Conservation (phyloP, 805 yeast species). For the Wilhelminamyces savonicus region DNA sequence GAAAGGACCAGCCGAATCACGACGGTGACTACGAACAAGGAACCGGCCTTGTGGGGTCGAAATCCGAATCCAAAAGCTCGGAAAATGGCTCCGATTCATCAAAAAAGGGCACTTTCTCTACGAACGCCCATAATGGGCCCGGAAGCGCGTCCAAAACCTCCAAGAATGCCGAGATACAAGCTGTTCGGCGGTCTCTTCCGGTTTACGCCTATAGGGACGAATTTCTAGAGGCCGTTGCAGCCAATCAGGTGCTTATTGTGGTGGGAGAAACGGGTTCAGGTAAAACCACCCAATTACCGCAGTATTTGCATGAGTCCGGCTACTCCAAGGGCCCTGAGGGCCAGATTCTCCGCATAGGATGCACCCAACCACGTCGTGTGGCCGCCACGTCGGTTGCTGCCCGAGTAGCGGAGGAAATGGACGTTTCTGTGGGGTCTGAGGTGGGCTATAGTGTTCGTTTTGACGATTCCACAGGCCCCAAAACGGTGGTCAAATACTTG, state of each 20-base stretch:
- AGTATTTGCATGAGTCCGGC: slow-evolving; percentile 78
- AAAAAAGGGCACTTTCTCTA: too few relatives aligned
- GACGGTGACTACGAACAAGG: too few relatives aligned
- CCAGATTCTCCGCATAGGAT: slow-evolving; percentile 50
- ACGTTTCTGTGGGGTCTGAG: slow-evolving; percentile 68
- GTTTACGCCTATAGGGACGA: slow-evolving; percentile 60
- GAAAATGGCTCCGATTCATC: too few relatives aligned
- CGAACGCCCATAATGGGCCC: too few relatives aligned
- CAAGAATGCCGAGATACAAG: slow-evolving; percentile 24
- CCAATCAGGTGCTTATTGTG: slow-evolving; percentile 64
- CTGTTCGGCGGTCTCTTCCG: slow-evolving; percentile 64
- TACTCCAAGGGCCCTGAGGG: slow-evolving; percentile 38
- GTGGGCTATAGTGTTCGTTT: slow-evolving; percentile 90
- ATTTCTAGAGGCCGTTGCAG: slow-evolving; percentile 51
- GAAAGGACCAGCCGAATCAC: background rate
- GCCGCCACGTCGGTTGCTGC: slow-evolving; percentile 91
- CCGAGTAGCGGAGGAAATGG: slow-evolving; percentile 88
- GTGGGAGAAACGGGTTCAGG: slow-evolving; percentile 94
- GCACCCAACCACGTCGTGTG: slow-evolving; percentile 93
- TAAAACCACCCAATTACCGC: slow-evolving; percentile 91
- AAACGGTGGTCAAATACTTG: slow-evolving; percentile 78
- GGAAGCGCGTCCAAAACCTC: too few relatives aligned
- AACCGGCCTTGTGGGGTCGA: slow-evolving; percentile 6
- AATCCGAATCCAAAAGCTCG: too few relatives aligned
- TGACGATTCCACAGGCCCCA: slow-evolving; percentile 61